Conservation (phyloP, 2,329 filamentous ascomycete genomes). For the Verruconis gallopava region DNA sequence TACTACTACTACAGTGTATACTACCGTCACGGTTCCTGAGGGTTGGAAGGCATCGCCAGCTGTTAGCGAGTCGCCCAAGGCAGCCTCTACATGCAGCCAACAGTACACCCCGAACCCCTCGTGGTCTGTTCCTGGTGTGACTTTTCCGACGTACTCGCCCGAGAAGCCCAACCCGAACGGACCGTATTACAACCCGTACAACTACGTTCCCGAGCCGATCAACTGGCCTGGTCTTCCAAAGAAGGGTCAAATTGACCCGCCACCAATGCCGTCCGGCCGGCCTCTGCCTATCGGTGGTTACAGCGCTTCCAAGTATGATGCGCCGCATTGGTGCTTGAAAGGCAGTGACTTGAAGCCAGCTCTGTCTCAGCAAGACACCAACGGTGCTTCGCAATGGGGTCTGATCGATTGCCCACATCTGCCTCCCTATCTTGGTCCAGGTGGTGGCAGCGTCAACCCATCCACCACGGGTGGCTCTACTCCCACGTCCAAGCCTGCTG, state of each 20-base stretch:
- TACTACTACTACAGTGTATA: constrained; percentile 8
- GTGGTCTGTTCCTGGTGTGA: constrained; percentile 2
- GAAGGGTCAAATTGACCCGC: constrained; percentile 13
- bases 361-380: constrained; percentile 16
- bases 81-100: not conserved
- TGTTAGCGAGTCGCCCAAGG: not conserved
- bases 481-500: not conserved
- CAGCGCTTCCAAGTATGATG: constrained; percentile 8
- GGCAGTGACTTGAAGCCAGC: constrained; percentile 14
- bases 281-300: constrained; percentile 7
- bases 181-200: constrained; percentile 20
- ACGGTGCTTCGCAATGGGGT: constrained; percentile 19
- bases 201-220: constrained; percentile 17
- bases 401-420: constrained; percentile 10
- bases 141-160: constrained; percentile 6
- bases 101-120: not conserved
- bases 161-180: constrained; percentile 17
- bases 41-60: constrained; percentile 5
- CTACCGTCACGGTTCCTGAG: constrained; percentile 4
- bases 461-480: not conserved
- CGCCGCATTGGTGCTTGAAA: constrained; percentile 19
- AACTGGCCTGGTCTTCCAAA: constrained; percentile 18
- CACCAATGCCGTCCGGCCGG: constrained; percentile 14
- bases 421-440: not conserved
- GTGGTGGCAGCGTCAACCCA: not conserved